Conservation (phyloP, 2,329 filamentous ascomycete genomes). For the Chalara sp. region DNA sequence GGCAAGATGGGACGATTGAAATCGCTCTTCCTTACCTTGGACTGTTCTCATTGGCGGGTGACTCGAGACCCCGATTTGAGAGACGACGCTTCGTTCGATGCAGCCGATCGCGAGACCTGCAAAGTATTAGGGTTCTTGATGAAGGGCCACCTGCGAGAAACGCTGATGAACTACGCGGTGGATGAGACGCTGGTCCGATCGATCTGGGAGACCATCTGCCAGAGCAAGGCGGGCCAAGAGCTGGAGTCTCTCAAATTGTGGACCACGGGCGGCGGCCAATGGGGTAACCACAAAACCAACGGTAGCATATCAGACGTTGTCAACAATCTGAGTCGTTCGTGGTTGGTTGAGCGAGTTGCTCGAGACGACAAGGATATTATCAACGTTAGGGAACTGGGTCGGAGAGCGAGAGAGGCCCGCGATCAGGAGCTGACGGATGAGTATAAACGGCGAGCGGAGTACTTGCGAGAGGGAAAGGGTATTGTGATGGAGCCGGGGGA, state of each 20-base stretch:
- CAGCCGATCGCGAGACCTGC: constrained; percentile 2
- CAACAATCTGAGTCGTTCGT: constrained; percentile 7
- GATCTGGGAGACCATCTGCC: constrained; percentile 8
- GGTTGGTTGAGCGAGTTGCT: constrained; percentile 5
- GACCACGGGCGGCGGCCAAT: constrained; percentile 2
- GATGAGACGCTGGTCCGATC: constrained; percentile 7
- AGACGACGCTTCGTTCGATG: constrained; percentile 6
- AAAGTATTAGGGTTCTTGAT: not conserved
- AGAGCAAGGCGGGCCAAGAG: constrained; percentile 4
- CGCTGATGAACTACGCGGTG: constrained; percentile 8
- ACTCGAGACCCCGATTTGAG: constrained; percentile 1
- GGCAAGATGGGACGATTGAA: constrained; percentile 5
- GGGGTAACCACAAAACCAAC: not conserved
- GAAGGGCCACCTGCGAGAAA: constrained; percentile 5
- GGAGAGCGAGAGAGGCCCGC: not conserved
- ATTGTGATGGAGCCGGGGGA: constrained; percentile 1
- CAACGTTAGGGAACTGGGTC: constrained; percentile 7
- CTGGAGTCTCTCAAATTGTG: constrained; percentile 7
- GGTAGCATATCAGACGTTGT: constrained; percentile 1
- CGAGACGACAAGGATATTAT: constrained; percentile 6
- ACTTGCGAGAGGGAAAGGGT: not conserved
- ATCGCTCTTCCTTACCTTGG: constrained; percentile 8
- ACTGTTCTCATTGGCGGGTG: constrained; percentile 9
- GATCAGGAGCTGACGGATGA: constrained; percentile 1
- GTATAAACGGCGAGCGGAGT: not conserved